These are phyloP conservation scores for Rhizoclosmatium sp. DNA, from an alignment of 192 early-diverging fungal species.

Conservation along the genomic window DNA sequence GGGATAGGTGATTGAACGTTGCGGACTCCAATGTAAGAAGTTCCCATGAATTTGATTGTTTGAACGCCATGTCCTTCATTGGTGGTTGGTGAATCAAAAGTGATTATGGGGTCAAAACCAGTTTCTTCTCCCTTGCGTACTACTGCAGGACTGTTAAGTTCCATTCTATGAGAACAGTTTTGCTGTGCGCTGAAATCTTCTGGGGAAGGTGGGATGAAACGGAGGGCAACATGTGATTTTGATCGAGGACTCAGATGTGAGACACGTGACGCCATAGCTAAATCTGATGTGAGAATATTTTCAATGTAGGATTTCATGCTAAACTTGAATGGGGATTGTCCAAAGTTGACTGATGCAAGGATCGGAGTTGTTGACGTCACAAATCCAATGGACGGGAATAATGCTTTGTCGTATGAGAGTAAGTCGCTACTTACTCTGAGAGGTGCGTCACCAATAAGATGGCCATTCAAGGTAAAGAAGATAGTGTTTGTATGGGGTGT, in stretches of 20 bases:
- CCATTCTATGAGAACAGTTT: background rate
- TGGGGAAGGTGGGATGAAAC: background rate
- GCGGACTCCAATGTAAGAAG: background rate
- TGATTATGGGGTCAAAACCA: background rate
- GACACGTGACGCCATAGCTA: background rate
- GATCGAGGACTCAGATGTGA: too few species aligned
- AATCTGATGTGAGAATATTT: too few species aligned
- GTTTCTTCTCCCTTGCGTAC: too few species aligned
- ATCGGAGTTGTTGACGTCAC: slow-evolving; percentile 15
- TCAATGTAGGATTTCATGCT: slow-evolving; percentile 10
- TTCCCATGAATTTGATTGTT: background rate
- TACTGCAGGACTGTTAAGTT: background rate
- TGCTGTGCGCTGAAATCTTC: too few species aligned
- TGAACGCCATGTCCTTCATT: background rate
- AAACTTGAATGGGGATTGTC: slow-evolving; percentile 40
- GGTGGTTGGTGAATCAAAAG: background rate
- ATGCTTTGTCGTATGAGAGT: slow-evolving; percentile 31
- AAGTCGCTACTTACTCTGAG: slow-evolving; percentile 20
- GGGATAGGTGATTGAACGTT: slow-evolving; percentile 9
- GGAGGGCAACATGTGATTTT: background rate
- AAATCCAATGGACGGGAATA: slow-evolving; percentile 39
- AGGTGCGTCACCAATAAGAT: slow-evolving; percentile 54
- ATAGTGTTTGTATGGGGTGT: background rate
- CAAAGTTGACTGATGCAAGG: slow-evolving; percentile 40
- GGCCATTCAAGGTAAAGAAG: slow-evolving; percentile 55